phyloP scores from a whole-genome alignment of 192 early-diverging fungal species.

The Lobosporangium transversale region DNA sequence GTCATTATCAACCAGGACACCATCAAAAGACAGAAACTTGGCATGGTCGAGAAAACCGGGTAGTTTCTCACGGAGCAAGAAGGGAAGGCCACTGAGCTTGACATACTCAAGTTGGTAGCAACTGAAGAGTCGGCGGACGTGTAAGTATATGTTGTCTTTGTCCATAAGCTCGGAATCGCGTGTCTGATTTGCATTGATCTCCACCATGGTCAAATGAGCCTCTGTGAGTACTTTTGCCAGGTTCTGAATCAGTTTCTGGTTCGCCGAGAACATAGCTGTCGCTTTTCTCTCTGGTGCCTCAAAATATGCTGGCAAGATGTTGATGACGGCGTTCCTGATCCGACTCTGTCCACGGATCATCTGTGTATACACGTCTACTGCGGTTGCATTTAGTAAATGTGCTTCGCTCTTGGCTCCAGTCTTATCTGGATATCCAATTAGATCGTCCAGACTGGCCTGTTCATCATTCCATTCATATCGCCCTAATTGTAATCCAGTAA shows the following conservation, averaged over 20 bases:
- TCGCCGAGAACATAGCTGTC: slow-evolving; percentile 19
- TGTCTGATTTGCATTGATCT: slow-evolving; percentile 42
- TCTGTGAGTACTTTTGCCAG: slow-evolving; percentile 19
- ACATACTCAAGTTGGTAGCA: slow-evolving; percentile 31
- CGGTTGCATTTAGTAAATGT: slow-evolving; percentile 15
- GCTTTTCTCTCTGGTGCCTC: slow-evolving; percentile 25
- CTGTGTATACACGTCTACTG: slow-evolving; percentile 27
- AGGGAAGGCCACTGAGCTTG: slow-evolving; percentile 38
- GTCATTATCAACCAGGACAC: slow-evolving; percentile 47
- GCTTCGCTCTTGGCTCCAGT: slow-evolving; percentile 41
- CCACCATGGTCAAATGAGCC: slow-evolving; percentile 40
- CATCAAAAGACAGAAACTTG: slow-evolving; percentile 30
- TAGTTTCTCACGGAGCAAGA: slow-evolving; percentile 36
- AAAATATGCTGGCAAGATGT: slow-evolving; percentile 26
- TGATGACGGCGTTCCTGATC: slow-evolving; percentile 20
- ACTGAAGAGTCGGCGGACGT: slow-evolving; percentile 38
- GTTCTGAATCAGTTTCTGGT: slow-evolving; percentile 26
- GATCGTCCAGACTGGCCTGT: slow-evolving; percentile 36
- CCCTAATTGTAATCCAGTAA: slow-evolving; percentile 12
- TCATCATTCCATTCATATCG: slow-evolving; percentile 31
- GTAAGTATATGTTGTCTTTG: slow-evolving; percentile 46
- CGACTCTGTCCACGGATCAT: slow-evolving; percentile 25
- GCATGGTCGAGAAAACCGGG: slow-evolving; percentile 21
- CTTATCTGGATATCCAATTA: slow-evolving; percentile 30
- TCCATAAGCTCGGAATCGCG: slow-evolving; percentile 42